Base-by-base conservation (phyloP, 306 rosid species). In the Acmispon strigosus region DNA sequence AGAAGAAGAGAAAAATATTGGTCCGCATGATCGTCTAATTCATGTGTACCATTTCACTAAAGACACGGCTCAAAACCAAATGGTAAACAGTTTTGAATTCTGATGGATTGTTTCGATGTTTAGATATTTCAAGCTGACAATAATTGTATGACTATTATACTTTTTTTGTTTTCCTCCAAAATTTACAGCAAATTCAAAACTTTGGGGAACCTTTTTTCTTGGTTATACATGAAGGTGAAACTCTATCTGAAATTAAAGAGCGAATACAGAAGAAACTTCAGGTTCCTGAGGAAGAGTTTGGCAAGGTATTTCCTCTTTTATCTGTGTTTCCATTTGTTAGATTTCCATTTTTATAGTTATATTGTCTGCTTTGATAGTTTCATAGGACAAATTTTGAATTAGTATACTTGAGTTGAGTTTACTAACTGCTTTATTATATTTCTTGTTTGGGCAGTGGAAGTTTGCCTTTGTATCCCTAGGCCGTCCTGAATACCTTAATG, bases 161-260 rank as follows among this genome's bases (percentile, higher is more conserved):
- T 17, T 45, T 52, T 72, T 53, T 27, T 24, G 49, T 59, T 79
- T 15, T 11, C 18, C 37, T 64, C 52, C 13, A 58, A 62, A 77
- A 62, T 70, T 20, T 13, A n/a, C 83, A 91, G 97, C 92, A 88
- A 86, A 84, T 91, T 82, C 96, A 91, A 52, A 88, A 88, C 77
- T 91, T 91, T 8, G 97, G 97, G 41, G 97, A 91, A 58, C 97
- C 97, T 11, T 91, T 91, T 75, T 88, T 91, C 81, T 69, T 91
- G 83, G 97, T 91, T 61, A 88, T 91, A 75, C 92, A 73, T 13
- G 97, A 91, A 77, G 92, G 91, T 52, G 97, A 91, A 74, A 81
- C 89, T n/a, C 80, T 91, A 62, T 77, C 88, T 6, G 92, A 91
- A 69, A 83, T 91, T 62, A 91, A 81, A 77, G 76, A 24, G 73